Evolutionary conservation across 2,329 filamentous ascomycete species (phyloP), one percentile per base, ranked within the genome.

Genomic region (Ophiostoma populinum): DNA sequence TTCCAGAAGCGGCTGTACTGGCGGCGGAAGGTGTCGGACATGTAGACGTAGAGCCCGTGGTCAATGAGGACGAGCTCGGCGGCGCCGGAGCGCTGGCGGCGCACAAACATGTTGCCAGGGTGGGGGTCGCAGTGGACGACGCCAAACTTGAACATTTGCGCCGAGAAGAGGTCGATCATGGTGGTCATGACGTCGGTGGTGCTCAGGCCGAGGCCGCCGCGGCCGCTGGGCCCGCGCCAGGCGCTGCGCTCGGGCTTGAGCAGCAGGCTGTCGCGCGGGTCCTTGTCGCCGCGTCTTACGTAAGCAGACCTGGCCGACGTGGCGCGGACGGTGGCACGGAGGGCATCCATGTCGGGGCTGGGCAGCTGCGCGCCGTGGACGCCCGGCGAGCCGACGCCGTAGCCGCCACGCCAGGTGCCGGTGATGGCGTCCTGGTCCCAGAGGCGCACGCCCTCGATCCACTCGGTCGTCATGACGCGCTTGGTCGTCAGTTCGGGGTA

Each of bases 81-180:
- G 28, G 73, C 67, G n/a, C 87, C 87, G 28, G 67, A 75, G 1
- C 85, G 80, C 12, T 82, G 64, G 7, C 90, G 77, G 7, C 90
- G 79, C 50, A 95, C 78, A 58, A 98, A 93, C 53, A 95, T 90
- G 57, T 98, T 98, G 19, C 87, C 87, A 1, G 90, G 90, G 51
- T 98, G 90, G 8, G 90, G 90, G 53, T 98, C 90, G 57, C 87
- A 94, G 59, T 98, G 87, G 0, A 95, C 81, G 28, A 81, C 70
- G 10, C 90, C 90, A 81, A 83, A 95, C 44, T 92, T 77, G 62
- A 94, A 98, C 67, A 95, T 95, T 51, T 95, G 87, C 3, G 83
- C 86, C n/a, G 78, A 81, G 61, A 95, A 98, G 22, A 95, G 67
- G 52, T 94, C 87, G 33, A 94, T 72, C 75, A 95, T 94, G 21